A percentile compares a stretch with the other conserved stretches of the same genome.
These are phyloP conservation scores for Cinnamomum micranthum DNA, from an alignment of 164 flowering plant genomes.

Conservation along the genomic window DNA sequence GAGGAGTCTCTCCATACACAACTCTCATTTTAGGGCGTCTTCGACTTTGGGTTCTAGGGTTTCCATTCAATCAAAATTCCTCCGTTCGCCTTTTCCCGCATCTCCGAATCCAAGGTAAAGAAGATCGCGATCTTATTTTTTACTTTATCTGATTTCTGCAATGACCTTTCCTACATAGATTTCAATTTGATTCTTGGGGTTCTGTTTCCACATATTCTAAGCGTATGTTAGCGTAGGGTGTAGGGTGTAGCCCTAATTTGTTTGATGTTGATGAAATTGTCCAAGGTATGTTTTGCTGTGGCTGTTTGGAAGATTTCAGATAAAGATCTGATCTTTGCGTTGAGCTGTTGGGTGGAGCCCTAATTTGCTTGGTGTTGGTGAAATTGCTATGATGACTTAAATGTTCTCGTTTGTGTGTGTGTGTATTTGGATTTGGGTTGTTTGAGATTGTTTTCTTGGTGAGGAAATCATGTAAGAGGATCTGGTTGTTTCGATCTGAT, in stretches of 20 bases:
- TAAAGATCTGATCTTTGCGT: not conserved
- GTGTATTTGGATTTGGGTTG: not conserved
- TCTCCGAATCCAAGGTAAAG: not conserved
- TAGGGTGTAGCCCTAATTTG: no score
- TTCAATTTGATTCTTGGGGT: not conserved
- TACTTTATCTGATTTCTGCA: not conserved
- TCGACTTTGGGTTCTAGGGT: not conserved
- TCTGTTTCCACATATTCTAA: not conserved
- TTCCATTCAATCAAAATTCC: not conserved
- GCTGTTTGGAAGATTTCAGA: not conserved
- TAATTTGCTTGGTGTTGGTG: no score
- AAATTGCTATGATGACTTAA: no score
- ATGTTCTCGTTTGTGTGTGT: not conserved
- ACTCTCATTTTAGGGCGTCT: not conserved
- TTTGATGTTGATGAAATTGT: not conserved
- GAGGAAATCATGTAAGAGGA: not conserved
- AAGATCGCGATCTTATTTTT: not conserved
- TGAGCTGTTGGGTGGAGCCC: not conserved
- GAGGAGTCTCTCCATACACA: not conserved
- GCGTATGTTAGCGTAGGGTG: no score
- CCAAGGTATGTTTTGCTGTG: not conserved
- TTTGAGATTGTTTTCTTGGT: no score
- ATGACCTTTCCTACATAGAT: not conserved
- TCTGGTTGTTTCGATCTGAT: not conserved
- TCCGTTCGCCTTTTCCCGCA: not conserved